Evolutionary conservation across 2,329 filamentous ascomycete species (phyloP).

Genomic region (Metarhizium album): DNA sequence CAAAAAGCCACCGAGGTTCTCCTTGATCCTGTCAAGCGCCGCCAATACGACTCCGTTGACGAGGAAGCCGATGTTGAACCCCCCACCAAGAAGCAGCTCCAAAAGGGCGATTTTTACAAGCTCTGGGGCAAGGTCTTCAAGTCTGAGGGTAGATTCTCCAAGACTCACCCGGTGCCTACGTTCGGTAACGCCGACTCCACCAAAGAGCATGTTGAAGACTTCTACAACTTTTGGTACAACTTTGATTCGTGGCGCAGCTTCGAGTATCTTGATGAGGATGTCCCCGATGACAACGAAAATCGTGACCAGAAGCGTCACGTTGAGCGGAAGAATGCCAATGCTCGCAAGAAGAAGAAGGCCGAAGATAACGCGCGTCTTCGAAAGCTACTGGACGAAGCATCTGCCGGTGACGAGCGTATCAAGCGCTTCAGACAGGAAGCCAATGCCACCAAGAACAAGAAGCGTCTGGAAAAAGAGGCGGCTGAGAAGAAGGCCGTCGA

Average conservation of each 20-base stretch:
- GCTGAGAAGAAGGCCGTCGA: conserved; percentile 80
- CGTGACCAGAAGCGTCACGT: conserved; percentile 98
- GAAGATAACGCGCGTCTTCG: conserved; percentile 90
- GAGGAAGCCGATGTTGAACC: conserved; percentile 87
- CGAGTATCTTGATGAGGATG: conserved; percentile 97
- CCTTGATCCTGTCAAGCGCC: conserved; percentile 79
- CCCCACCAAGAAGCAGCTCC: conserved; percentile 79
- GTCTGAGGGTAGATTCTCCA: conserved; percentile 86
- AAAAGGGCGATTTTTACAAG: conserved; percentile 90
- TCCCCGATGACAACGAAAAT: conserved; percentile 97
- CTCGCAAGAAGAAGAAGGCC: conserved; percentile 98
- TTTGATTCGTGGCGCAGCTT: conserved; percentile 97
- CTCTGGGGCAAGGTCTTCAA: conserved; percentile 87
- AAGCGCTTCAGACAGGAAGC: conserved; percentile 93
- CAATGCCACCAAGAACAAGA: conserved; percentile 93
- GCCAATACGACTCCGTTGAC: conserved; percentile 95
- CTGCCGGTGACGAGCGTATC: conserved; percentile 84
- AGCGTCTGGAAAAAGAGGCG: conserved; percentile 79
- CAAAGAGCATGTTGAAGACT: conserved; percentile 83
- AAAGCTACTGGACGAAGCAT: conserved; percentile 77
- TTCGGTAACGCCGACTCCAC: conserved; percentile 76
- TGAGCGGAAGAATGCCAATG: conserved; percentile 96
- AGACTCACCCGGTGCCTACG: conserved; percentile 73
- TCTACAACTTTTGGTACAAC: conserved; percentile 99
- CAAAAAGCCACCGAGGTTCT: conserved; percentile 95